Percentiles rank a stretch among this genome's conserved stretches.
Conservation (phyloP, 345 rosid species). For the Corchorus capsularis region DNA sequence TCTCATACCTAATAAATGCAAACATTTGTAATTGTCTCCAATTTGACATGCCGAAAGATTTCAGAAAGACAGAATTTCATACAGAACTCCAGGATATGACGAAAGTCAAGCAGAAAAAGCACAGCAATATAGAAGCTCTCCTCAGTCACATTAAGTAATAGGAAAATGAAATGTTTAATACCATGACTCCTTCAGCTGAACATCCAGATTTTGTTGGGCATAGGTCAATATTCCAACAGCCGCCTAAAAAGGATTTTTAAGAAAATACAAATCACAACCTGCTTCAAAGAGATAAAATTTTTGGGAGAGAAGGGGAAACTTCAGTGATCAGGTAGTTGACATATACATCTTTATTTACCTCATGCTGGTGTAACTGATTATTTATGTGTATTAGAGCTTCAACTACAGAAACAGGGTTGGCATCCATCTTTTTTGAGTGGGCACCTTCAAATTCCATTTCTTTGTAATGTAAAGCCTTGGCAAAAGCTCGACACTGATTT, state of each 20-base stretch:
- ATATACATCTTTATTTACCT: conserved; percentile 45
- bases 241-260: conserved; percentile 52
- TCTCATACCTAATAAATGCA: conserved; percentile 78
- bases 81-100: neutral
- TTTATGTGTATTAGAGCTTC: conserved; percentile 98
- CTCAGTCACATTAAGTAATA: neutral
- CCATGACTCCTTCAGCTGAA: conserved; percentile 98
- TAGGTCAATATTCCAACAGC: conserved; percentile 97
- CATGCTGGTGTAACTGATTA: conserved; percentile 97
- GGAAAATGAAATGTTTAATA: conserved; percentile 27
- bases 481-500: conserved; percentile 90
- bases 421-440: conserved; percentile 82
- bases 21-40: neutral
- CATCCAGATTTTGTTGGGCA: conserved; percentile 90
- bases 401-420: conserved; percentile 94
- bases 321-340: conserved; percentile 15
- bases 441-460: conserved; percentile 99
- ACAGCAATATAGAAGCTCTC: neutral
- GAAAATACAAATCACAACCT: conserved; percentile 19
- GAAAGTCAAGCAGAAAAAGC: conserved; percentile 8
- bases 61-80: neutral
- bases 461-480: conserved; percentile 98
- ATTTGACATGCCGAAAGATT: neutral
- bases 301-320: neutral
- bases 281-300: conserved; percentile 3